Evolutionary conservation across 2,329 filamentous ascomycete species (phyloP), one percentile per base, ranked within the genome.

Genomic region (Pseudogymnoascus sp.): DNA sequence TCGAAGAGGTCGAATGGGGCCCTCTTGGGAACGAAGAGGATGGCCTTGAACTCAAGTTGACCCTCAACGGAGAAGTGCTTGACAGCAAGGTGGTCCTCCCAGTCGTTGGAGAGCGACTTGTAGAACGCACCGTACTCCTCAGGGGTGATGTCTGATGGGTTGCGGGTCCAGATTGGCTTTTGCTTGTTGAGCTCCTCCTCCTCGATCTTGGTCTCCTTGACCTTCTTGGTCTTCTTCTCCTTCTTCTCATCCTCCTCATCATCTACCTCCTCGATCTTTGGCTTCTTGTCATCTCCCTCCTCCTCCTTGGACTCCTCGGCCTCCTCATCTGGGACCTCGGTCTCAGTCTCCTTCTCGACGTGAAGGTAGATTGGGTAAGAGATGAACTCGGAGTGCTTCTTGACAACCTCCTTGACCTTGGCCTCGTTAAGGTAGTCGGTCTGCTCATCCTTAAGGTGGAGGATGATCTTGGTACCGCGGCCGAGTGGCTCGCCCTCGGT

Each of bases 371-470:
- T 99, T 76, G 95, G 95, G 87, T 99, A 99, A 61, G 95, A 97
- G 84, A 99, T 99, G 87, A 99, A 99, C 84, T 99, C 95, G 77
- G 95, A 97, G 90, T 99, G 95, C 91, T 99, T 99, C 92, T 97
- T 97, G 85, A 99, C 93, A 70, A 99, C 93, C 86, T 99, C 95
- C 90, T 99, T 99, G 85, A 99, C 89, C 86, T 93, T 95, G 85
- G 85, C 85, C 89, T 99, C 95, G 81, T 97, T 96, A 71, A 97
- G 85, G 88, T 96, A 99, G 79, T 97, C 95, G 69, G 84, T 84
- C 86, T 99, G 95, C 87, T 99, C 95, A 73, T 99, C 95, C 90
- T 99, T 99, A 76, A 99, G 85, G 85, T 97, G 91, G 67, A 99
- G 91, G 80, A 97, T 88, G 78, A 99, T 96, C 88, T 96, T 93